Evolutionary conservation across 106 monocot species (phyloP).

Genomic region (Allium sativum): DNA sequence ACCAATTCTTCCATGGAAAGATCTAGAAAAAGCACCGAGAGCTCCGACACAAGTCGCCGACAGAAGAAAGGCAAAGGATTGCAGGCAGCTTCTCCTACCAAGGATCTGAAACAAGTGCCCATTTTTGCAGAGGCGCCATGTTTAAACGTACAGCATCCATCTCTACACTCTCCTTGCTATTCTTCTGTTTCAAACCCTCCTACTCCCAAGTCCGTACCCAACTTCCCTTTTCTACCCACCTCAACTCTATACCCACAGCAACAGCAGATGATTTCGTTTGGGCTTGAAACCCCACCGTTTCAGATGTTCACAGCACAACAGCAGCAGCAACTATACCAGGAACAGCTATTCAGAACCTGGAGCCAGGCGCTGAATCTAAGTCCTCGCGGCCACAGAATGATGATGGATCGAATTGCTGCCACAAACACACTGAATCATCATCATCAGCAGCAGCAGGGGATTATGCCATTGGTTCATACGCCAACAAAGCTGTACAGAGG

Average conservation of each 20-base stretch:
- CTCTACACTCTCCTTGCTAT: neutral
- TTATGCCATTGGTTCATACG: neutral
- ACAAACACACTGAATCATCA: neutral
- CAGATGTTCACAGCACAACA: neutral
- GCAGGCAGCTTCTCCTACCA: neutral
- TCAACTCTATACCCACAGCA: neutral
- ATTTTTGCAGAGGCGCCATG: slow-evolving; percentile 1
- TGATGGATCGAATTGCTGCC: slow-evolving; percentile 15
- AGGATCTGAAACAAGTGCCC: neutral
- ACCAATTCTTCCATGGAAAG: neutral
- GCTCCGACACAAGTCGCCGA: neutral
- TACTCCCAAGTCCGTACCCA: neutral
- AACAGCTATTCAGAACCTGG: slow-evolving; percentile 24
- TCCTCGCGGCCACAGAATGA: slow-evolving; percentile 30
- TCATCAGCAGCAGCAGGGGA: neutral
- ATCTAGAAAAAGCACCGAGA: slow-evolving; percentile 2
- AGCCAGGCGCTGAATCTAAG: slow-evolving; percentile 41
- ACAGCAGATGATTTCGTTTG: slow-evolving; percentile 47
- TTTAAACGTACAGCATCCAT: neutral
- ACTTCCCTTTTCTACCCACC: neutral
- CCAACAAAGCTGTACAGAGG: slow-evolving; percentile 50
- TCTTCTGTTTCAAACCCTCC: neutral
- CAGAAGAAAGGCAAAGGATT: slow-evolving; percentile 2
- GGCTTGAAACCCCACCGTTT: neutral
- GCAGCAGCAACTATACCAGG: slow-evolving; percentile 6